phyloP scores from a whole-genome alignment of 192 early-diverging fungal species.

The Coemansia aciculifera region DNA sequence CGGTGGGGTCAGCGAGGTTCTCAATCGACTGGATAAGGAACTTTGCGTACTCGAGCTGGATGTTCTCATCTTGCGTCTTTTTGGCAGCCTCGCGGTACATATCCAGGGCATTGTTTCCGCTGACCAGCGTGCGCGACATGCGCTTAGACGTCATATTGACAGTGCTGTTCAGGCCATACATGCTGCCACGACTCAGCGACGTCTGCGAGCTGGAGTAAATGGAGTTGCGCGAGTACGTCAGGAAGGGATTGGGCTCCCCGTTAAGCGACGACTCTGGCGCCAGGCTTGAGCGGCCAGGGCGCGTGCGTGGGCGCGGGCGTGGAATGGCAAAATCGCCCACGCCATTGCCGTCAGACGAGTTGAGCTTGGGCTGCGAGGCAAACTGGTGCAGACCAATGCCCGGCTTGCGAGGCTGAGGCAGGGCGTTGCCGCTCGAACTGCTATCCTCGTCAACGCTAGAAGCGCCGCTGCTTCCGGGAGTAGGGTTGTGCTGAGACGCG shows the following conservation, averaged over 20 bases:
- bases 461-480: conserved; percentile 30
- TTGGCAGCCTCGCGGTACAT: conserved; percentile 76
- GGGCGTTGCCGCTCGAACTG: conserved; percentile 30
- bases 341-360: conserved; percentile 12
- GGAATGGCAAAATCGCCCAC: conserved; percentile 23
- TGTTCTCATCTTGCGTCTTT: conserved; percentile 71
- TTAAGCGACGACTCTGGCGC: conserved; percentile 10
- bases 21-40: conserved; percentile 72
- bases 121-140: conserved; percentile 55
- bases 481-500: conserved; percentile 8
- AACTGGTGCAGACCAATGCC: conserved; percentile 39
- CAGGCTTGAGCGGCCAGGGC: conserved; percentile 41
- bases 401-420: conserved; percentile 20
- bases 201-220: conserved; percentile 56
- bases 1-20: conserved; percentile 48
- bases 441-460: conserved; percentile 30
- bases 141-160: conserved; percentile 32
- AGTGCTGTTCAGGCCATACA: conserved; percentile 36
- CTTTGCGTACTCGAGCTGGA: conserved; percentile 75
- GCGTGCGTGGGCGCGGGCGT: conserved; percentile 33
- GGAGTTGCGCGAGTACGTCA: conserved; percentile 56
- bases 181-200: conserved; percentile 48
- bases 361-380: conserved; percentile 42
- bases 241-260: conserved; percentile 45
- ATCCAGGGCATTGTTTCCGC: conserved; percentile 56